A percentile compares a stretch with the other conserved stretches of the same genome.
Conservation (phyloP, 768 basidiomycete species). For the Hypholoma sublateritium region DNA sequence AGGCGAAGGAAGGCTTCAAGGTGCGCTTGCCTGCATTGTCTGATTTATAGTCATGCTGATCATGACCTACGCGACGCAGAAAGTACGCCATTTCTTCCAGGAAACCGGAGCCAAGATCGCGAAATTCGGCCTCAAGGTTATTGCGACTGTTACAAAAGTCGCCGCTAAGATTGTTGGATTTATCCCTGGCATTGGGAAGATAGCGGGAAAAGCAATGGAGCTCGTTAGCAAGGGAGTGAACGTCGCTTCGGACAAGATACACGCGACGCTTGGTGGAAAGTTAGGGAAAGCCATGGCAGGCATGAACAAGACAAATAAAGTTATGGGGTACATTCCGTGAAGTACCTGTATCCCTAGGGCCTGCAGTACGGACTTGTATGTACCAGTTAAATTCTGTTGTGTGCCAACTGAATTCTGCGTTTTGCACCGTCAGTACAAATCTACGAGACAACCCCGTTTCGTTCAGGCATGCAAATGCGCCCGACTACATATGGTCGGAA, state of each 20-base stretch:
- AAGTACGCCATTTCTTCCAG: constrained; percentile 5
- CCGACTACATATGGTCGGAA: too few species aligned
- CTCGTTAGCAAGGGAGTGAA: neutral
- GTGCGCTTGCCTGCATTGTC: neutral
- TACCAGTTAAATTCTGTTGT: neutral
- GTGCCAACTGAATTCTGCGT: too few species aligned
- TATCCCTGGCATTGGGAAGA: constrained; percentile 10
- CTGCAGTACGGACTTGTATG: neutral
- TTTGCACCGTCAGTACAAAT: too few species aligned
- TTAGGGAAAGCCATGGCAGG: neutral
- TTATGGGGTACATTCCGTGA: neutral
- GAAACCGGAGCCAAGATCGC: constrained; percentile 9
- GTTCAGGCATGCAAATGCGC: too few species aligned
- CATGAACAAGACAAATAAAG: neutral
- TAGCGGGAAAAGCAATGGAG: neutral
- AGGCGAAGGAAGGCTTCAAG: neutral
- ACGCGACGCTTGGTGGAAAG: constrained; percentile 5
- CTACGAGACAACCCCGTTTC: too few species aligned
- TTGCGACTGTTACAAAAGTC: neutral
- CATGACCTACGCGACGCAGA: neutral
- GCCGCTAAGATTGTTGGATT: constrained; percentile 8
- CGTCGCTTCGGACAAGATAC: constrained; percentile 8
- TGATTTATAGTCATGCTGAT: neutral
- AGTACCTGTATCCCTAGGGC: neutral
- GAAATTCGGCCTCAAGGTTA: constrained; percentile 11